Conservation (phyloP, 441 rosid species). For the Geranium incanum region DNA sequence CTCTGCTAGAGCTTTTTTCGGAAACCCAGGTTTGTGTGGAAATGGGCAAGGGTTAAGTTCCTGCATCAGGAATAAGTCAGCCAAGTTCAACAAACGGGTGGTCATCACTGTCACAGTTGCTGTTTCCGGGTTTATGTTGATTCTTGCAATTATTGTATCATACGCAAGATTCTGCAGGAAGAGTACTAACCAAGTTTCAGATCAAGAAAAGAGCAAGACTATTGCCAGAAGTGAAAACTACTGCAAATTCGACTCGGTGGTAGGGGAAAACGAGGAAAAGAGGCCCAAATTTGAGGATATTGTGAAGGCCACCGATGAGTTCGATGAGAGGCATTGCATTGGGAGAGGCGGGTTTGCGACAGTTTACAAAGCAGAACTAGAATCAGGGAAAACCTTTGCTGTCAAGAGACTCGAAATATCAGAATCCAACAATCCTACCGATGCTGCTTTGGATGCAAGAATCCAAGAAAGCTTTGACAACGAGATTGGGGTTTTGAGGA, state of each 20-base stretch:
- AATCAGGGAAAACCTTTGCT: constrained; percentile 6
- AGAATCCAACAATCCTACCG: neutral
- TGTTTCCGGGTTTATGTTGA: constrained; percentile 4
- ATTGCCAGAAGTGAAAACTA: neutral
- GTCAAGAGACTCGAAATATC: constrained; percentile 11
- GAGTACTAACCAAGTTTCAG: neutral
- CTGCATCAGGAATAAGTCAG: constrained; percentile 14
- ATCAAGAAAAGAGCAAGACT: constrained; percentile 7
- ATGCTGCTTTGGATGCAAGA: neutral
- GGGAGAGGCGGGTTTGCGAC: constrained; percentile 19
- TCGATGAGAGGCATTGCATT: constrained; percentile 20
- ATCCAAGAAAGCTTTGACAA: neutral
- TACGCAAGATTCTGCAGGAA: neutral
- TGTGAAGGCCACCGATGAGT: constrained; percentile 22
- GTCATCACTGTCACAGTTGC: constrained; percentile 11
- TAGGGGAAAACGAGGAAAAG: constrained; percentile 3
- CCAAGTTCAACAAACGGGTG: constrained; percentile 15
- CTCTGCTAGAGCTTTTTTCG: constrained; percentile 16
- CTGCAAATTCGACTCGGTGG: neutral
- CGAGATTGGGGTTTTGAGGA: neutral
- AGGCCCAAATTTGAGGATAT: constrained; percentile 23
- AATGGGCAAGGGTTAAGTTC: constrained; percentile 22
- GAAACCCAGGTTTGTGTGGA: constrained; percentile 31
- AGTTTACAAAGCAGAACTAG: constrained; percentile 20
- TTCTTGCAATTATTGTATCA: neutral